These are phyloP conservation scores for Backusella sp. DNA, from an alignment of 192 early-diverging fungal genomes.

Conservation along the genomic window DNA sequence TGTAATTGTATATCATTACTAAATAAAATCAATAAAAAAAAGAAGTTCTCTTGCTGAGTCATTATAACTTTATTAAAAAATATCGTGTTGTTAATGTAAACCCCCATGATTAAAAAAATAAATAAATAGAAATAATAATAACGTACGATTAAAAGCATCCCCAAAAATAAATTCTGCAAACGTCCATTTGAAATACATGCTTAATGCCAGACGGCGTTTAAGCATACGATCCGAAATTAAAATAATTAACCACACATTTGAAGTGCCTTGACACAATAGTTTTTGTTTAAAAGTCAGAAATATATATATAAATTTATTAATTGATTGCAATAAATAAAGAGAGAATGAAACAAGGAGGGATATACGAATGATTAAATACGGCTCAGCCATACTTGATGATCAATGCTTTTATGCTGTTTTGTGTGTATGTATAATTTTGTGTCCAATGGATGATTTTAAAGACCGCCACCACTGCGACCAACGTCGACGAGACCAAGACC, in stretches of 20 bases:
- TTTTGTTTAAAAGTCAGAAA: not conserved
- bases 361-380: not conserved
- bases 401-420: not conserved
- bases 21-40: not conserved
- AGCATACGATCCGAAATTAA: not conserved
- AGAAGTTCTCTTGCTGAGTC: not conserved
- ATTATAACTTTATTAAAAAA: not conserved
- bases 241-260: not conserved
- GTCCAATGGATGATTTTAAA: conserved; percentile 18
- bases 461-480: conserved; percentile 38
- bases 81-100: not conserved
- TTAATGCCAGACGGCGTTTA: not conserved
- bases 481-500: conserved; percentile 40
- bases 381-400: not conserved
- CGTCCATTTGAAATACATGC: too few relatives aligned
- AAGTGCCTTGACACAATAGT: too few relatives aligned
- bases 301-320: not conserved
- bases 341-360: not conserved
- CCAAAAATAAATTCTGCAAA: too few relatives aligned
- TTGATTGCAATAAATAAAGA: not conserved
- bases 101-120: too few relatives aligned
- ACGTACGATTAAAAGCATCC: not conserved
- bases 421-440: not conserved
- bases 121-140: not conserved
- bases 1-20: not conserved